phyloP scores from a whole-genome alignment of 192 early-diverging fungal genomes.

The Obelidium mucronatum region DNA sequence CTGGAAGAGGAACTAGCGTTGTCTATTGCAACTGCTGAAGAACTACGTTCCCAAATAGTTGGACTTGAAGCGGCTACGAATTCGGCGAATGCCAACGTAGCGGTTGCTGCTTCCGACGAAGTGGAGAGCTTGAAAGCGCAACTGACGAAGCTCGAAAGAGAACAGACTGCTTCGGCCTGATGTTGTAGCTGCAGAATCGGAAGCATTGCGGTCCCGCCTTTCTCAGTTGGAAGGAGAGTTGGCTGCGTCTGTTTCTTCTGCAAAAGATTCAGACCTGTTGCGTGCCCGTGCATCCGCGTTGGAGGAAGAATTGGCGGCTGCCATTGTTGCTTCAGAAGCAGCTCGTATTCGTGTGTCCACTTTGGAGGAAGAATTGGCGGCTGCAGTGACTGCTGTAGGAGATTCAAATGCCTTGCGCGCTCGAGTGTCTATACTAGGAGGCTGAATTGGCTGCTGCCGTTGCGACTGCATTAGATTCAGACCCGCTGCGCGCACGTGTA shows the following conservation, averaged over 20 bases:
- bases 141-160: not conserved
- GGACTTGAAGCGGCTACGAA: no score
- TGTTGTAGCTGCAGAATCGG: not conserved
- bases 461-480: not conserved
- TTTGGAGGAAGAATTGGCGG: not conserved
- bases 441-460: not conserved
- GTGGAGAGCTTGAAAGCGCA: not conserved
- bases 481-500: no score
- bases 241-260: not conserved
- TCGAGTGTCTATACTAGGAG: not conserved
- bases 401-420: not conserved
- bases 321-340: not conserved
- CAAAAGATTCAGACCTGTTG: not conserved
- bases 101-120: not conserved
- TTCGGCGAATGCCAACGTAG: not conserved
- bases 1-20: no score
- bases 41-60: no score
- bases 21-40: no score
- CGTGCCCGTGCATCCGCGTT: not conserved
- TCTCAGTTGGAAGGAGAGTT: not conserved
- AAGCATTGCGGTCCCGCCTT: not conserved
- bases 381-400: not conserved
- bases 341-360: not conserved
- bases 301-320: not conserved
- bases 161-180: not conserved